A percentile compares a stretch with the other conserved stretches of the same genome.
phyloP scores from a whole-genome alignment of 208 protist genomes.

The Willaertia magna region DNA sequence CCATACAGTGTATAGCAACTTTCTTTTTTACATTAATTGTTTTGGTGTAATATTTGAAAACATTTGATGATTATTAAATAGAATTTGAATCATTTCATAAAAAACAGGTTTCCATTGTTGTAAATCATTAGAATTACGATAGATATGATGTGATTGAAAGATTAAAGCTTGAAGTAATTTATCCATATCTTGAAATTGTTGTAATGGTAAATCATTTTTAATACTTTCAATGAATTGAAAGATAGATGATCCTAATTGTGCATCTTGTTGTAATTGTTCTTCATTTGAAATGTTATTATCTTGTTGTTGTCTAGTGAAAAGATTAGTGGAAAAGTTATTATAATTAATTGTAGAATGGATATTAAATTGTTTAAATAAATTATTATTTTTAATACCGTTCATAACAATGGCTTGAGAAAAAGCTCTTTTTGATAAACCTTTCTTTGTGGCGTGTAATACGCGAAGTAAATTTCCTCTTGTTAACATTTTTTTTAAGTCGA shows the following conservation, averaged over 20 bases:
- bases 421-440: no score
- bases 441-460: no score
- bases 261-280: not conserved
- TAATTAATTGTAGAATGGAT: no score
- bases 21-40: no score
- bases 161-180: not conserved
- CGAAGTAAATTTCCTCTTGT: no score
- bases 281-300: not conserved
- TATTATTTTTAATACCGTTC: no score
- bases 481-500: no score
- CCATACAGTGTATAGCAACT: no score
- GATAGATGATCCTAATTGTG: not conserved
- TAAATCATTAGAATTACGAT: not conserved
- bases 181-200: not conserved
- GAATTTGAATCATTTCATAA: not conserved
- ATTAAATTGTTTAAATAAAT: no score
- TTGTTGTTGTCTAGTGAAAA: no score
- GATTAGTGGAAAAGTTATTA: no score
- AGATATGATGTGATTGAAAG: not conserved
- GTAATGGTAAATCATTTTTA: not conserved
- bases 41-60: not conserved
- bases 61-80: not conserved
- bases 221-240: not conserved
- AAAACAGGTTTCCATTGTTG: not conserved
- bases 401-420: no score